Percentiles rank a stretch among this genome's conserved stretches.
These are phyloP conservation scores for Poa pratensis DNA, from an alignment of 176 grass and related monocot genomes.

Conservation along the genomic window DNA sequence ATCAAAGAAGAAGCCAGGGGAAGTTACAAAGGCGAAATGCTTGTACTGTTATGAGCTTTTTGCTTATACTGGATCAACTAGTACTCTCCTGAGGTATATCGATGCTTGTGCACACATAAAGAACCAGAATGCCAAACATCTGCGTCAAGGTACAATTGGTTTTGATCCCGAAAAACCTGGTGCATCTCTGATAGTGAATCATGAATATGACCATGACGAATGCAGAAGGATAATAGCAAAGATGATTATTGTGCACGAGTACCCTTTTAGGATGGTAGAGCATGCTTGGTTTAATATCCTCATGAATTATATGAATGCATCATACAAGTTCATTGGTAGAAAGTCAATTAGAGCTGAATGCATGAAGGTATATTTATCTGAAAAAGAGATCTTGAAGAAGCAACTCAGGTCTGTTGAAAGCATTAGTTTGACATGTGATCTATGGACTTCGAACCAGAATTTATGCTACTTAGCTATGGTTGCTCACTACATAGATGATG, in stretches of 20 bases:
- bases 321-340: no score
- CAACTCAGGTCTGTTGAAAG: no score
- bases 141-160: background rate
- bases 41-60: background rate
- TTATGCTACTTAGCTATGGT: no score
- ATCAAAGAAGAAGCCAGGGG: background rate
- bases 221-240: background rate
- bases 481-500: no score
- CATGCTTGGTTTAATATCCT: no score
- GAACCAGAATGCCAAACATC: background rate
- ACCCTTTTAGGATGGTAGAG: background rate
- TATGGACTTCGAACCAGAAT: no score
- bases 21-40: background rate
- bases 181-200: background rate
- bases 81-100: background rate
- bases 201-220: background rate
- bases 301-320: no score
- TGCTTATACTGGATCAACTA: background rate
- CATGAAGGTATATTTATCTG: no score
- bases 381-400: no score
- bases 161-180: background rate
- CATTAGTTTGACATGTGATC: no score
- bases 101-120: background rate
- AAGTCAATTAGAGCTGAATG: no score
- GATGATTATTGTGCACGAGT: background rate